These are phyloP conservation scores for Fusarium brachygibbosum DNA, from an alignment of 2,329 filamentous ascomycete genomes.

Conservation along the genomic window DNA sequence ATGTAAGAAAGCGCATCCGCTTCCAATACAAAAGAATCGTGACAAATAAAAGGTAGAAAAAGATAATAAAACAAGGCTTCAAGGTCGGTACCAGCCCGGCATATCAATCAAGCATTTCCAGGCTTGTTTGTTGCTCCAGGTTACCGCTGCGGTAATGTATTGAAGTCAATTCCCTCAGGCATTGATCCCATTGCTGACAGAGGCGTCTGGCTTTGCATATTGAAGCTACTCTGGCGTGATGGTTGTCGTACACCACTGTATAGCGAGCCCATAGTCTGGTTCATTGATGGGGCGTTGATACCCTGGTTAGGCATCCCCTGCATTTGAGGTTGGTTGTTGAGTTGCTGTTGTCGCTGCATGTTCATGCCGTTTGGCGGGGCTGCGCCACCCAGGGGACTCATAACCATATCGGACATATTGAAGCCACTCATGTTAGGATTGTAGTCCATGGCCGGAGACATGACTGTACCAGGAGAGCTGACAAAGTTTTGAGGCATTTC, in stretches of 20 bases:
- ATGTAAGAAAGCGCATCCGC: neutral
- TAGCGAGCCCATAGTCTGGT: constrained; percentile 50
- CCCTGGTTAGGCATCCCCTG: constrained; percentile 48
- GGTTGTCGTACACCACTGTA: constrained; percentile 46
- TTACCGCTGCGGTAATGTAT: constrained; percentile 3
- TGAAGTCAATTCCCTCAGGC: constrained; percentile 47
- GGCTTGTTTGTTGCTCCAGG: neutral
- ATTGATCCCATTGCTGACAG: constrained; percentile 51
- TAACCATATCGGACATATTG: constrained; percentile 66
- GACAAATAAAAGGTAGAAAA: neutral
- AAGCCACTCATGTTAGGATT: constrained; percentile 61
- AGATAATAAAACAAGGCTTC: neutral
- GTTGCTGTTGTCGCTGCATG: constrained; percentile 47
- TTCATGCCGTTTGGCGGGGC: constrained; percentile 41
- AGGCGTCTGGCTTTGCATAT: constrained; percentile 50
- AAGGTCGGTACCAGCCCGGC: constrained; percentile 9
- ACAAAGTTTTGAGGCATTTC: constrained; percentile 65
- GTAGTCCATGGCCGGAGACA: constrained; percentile 67
- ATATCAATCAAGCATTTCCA: neutral
- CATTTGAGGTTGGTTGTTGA: constrained; percentile 52
- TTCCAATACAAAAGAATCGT: neutral
- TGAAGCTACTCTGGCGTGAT: constrained; percentile 53
- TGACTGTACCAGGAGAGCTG: constrained; percentile 63
- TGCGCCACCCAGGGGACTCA: constrained; percentile 61
- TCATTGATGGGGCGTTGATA: constrained; percentile 43